Conservation (phyloP, 257 asterid genomes). For the Prunella vulgaris region DNA sequence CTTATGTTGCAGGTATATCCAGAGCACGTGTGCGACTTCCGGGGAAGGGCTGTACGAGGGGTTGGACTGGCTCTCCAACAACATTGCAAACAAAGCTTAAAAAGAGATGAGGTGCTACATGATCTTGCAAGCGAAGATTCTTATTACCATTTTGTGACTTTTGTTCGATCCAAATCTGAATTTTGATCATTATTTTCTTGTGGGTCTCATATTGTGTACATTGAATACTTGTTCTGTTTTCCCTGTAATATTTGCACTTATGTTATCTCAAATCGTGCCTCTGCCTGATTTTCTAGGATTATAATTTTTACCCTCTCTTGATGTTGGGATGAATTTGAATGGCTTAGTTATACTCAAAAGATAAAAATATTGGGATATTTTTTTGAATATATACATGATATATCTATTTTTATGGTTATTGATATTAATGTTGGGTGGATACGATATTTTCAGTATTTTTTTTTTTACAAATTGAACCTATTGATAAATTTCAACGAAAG, state of each 20-base stretch:
- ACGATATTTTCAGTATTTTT: too few relatives aligned
- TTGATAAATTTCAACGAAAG: too few relatives aligned
- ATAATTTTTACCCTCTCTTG: neutral
- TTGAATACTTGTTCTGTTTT: neutral
- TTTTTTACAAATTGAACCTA: too few relatives aligned
- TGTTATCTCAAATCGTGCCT: neutral
- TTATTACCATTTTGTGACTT: conserved; percentile 21
- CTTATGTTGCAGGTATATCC: conserved; percentile 34
- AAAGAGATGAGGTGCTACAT: conserved; percentile 25
- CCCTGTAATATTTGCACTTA: neutral
- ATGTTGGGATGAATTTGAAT: neutral
- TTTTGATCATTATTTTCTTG: conserved; percentile 19
- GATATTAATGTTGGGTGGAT: too few relatives aligned
- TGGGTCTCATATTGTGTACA: neutral
- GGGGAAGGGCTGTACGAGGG: conserved; percentile 50
- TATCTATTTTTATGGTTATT: too few relatives aligned
- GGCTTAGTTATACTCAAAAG: neutral
- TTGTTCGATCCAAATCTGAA: neutral
- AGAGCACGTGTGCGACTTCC: too few relatives aligned
- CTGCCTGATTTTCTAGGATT: neutral
- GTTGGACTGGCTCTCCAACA: conserved; percentile 50
- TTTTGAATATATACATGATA: too few relatives aligned
- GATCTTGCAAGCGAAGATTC: conserved; percentile 11
- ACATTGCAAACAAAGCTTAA: conserved; percentile 44
- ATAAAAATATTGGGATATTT: too few relatives aligned